A percentile compares a stretch with the other conserved stretches of the same genome.
phyloP scores from a whole-genome alignment of 768 basidiomycete species.

The Mycena haematopus region DNA sequence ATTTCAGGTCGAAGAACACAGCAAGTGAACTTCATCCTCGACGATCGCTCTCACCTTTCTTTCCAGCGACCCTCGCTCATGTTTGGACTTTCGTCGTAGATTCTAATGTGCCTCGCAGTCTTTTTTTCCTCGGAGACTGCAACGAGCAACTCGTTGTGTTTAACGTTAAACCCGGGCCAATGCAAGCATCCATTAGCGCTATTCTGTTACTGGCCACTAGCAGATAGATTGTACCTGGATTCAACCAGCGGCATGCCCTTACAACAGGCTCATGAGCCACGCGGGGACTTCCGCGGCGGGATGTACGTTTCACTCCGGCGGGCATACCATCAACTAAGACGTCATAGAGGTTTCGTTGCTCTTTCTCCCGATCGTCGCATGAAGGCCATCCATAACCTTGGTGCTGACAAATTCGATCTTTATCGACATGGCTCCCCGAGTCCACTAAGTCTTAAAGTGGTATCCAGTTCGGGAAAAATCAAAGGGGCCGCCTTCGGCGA shows the following conservation, averaged over 20 bases:
- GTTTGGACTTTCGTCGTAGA: not conserved
- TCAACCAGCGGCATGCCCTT: not conserved
- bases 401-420: not conserved
- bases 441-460: not conserved
- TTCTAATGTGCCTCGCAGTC: not conserved
- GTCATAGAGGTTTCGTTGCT: not conserved
- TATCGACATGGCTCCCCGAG: not conserved
- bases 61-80: not conserved
- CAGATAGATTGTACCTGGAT: not conserved
- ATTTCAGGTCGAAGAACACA: not conserved
- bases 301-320: not conserved
- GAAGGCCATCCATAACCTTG: not conserved
- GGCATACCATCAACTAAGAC: not conserved
- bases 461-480: not conserved
- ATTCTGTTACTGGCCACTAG: not conserved
- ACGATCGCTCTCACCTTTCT: not conserved
- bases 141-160: not conserved
- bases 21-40: not conserved
- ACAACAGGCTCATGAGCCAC: not conserved
- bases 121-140: not conserved
- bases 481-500: not conserved
- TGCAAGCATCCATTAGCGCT: not conserved
- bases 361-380: not conserved
- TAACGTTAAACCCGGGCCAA: not conserved
- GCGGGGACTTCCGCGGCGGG: not conserved